These are phyloP conservation scores for Phytophthora kernoviae DNA, from an alignment of 352 stramenopile genomes.

Conservation along the genomic window DNA sequence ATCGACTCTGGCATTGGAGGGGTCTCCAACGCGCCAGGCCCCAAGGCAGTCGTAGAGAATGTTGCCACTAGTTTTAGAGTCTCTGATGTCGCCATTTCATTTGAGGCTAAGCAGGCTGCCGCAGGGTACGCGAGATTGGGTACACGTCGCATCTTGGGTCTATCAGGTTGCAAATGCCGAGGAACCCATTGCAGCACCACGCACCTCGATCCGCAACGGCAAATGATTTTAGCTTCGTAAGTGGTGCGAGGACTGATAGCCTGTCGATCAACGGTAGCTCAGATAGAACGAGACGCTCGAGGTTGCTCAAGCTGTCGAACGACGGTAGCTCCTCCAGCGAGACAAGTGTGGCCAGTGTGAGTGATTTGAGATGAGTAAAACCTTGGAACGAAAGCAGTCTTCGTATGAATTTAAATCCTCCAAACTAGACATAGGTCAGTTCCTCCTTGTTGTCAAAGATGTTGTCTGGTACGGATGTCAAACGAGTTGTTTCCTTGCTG, in stretches of 20 bases:
- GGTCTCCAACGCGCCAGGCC: conserved; percentile 1
- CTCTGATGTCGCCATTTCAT: background rate
- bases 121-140: conserved; percentile 10
- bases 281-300: conserved; percentile 25
- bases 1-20: conserved; percentile 3
- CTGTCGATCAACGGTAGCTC: background rate
- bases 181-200: conserved; percentile 39
- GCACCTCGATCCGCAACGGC: background rate
- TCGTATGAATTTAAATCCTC: conserved; percentile 1
- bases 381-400: conserved; percentile 22
- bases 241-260: conserved; percentile 14
- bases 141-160: conserved; percentile 6
- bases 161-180: conserved; percentile 13
- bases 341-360: conserved; percentile 21
- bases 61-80: background rate
- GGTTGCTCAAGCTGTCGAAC: conserved; percentile 12
- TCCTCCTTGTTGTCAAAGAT: conserved; percentile 16
- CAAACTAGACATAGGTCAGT: conserved; percentile 35
- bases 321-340: conserved; percentile 13
- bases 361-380: conserved; percentile 25
- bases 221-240: conserved; percentile 17
- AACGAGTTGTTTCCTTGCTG: conserved; percentile 1
- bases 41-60: background rate
- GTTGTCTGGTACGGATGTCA: conserved; percentile 16
- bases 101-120: conserved; percentile 2